Evolutionary conservation across 257 asterid species (phyloP).

Genomic region (Solanum neorickii): DNA sequence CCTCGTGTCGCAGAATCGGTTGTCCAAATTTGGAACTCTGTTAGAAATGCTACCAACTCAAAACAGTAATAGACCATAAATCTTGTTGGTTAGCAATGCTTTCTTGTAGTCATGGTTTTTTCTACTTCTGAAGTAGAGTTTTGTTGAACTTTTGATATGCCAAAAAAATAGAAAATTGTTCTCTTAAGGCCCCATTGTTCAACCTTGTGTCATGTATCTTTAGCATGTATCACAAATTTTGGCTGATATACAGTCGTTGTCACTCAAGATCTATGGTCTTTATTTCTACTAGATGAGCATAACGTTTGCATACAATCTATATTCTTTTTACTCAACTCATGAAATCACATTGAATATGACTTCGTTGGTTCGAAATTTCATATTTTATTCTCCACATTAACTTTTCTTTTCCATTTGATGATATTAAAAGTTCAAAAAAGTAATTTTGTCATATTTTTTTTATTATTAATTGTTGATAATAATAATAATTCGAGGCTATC

Average conservation of each 20-base stretch:
- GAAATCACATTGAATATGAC: too few relatives aligned
- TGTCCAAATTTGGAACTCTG: constrained; percentile 44
- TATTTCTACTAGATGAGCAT: too few relatives aligned
- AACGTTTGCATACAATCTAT: too few relatives aligned
- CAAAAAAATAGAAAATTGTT: background rate
- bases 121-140: background rate
- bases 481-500: background rate
- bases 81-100: background rate
- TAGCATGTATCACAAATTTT: background rate
- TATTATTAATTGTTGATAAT: background rate
- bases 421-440: background rate
- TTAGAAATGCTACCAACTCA: constrained; percentile 32
- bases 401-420: background rate
- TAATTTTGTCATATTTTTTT: background rate
- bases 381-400: background rate
- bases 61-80: background rate
- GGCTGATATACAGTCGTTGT: background rate
- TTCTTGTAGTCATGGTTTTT: background rate
- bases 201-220: background rate
- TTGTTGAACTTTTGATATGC: background rate
- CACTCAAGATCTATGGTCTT: background rate
- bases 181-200: background rate
- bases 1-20: constrained; percentile 38
- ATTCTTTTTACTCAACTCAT: background rate
- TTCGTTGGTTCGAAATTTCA: background rate